phyloP scores from a whole-genome alignment of 2,329 filamentous ascomycete genomes.

The Fusarium begoniae region DNA sequence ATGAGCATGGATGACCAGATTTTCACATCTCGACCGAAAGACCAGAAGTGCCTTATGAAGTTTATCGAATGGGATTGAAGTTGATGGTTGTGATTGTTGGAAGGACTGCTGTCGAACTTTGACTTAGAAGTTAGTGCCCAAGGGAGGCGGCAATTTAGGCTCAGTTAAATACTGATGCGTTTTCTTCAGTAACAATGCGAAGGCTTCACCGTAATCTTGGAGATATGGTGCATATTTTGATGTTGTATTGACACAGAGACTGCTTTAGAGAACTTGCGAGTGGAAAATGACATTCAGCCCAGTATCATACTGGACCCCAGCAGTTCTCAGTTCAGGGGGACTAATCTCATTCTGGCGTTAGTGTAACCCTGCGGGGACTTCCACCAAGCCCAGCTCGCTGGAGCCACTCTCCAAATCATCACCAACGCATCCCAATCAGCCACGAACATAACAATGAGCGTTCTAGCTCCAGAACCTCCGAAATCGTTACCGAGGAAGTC shows the following conservation, averaged over 20 bases:
- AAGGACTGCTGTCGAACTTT: background rate
- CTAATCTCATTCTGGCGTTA: background rate
- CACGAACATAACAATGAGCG: background rate
- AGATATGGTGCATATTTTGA: background rate
- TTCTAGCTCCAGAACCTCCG: background rate
- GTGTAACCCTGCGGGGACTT: background rate
- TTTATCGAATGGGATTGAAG: constrained; percentile 12
- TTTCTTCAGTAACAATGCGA: background rate
- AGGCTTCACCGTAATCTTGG: too few relatives aligned
- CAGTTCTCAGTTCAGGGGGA: background rate
- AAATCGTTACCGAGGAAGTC: background rate
- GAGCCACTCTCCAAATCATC: background rate
- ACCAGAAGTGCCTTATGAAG: constrained; percentile 19
- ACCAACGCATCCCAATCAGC: background rate
- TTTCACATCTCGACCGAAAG: constrained; percentile 30
- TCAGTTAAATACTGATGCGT: background rate
- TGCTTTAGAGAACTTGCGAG: background rate
- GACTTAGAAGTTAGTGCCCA: too few relatives aligned
- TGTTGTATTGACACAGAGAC: background rate
- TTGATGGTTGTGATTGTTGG: rapidly evolving
- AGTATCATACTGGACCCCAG: too few relatives aligned
- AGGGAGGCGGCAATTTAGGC: too few relatives aligned
- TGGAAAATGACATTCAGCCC: background rate
- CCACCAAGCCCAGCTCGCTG: background rate
- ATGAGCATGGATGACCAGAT: constrained; percentile 35